phyloP scores from a whole-genome alignment of 1,284 basidiomycete genomes.

The Cystobasidium slooffiae region DNA sequence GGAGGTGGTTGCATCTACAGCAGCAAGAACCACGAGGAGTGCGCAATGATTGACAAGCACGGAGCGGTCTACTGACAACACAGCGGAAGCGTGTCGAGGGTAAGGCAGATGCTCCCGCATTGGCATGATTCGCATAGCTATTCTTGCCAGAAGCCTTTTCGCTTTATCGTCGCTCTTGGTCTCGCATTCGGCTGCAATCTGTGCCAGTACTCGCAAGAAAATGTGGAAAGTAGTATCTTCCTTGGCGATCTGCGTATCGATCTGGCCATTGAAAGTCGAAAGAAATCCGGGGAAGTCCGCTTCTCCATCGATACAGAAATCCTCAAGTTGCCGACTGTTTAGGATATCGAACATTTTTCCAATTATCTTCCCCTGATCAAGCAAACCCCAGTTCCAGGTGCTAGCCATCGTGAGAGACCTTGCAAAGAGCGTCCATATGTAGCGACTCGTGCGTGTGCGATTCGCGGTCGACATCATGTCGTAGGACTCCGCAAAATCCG shows the following conservation, averaged over 20 bases:
- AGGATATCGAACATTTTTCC: slow-evolving; percentile 75
- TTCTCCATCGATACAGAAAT: slow-evolving; percentile 70
- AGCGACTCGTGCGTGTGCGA: slow-evolving; percentile 71
- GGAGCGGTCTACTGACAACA: slow-evolving; percentile 66
- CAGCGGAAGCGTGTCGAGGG: slow-evolving; percentile 65
- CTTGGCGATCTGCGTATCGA: slow-evolving; percentile 61
- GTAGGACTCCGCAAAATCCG: slow-evolving; percentile 64
- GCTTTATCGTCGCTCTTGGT: slow-evolving; percentile 42
- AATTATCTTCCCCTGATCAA: slow-evolving; percentile 67
- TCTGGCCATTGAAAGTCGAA: slow-evolving; percentile 62
- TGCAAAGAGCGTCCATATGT: slow-evolving; percentile 72
- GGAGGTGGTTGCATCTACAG: slow-evolving; percentile 69
- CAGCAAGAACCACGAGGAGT: slow-evolving; percentile 74
- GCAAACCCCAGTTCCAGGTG: slow-evolving; percentile 75
- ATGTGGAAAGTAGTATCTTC: slow-evolving; percentile 76
- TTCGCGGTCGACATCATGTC: slow-evolving; percentile 59
- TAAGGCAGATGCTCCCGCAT: slow-evolving; percentile 64
- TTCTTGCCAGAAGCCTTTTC: slow-evolving; percentile 66
- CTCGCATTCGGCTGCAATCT: slow-evolving; percentile 60
- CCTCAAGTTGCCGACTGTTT: slow-evolving; percentile 75
- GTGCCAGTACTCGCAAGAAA: slow-evolving; percentile 76
- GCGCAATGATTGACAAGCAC: slow-evolving; percentile 85
- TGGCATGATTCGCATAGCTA: slow-evolving; percentile 78
- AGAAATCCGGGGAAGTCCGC: slow-evolving; percentile 81
- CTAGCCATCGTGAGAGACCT: slow-evolving; percentile 74